Evolutionary conservation across 495 filamentous ascomycete species (phyloP), one percentile per base, ranked within the genome.

Genomic region (Podospora comata): DNA sequence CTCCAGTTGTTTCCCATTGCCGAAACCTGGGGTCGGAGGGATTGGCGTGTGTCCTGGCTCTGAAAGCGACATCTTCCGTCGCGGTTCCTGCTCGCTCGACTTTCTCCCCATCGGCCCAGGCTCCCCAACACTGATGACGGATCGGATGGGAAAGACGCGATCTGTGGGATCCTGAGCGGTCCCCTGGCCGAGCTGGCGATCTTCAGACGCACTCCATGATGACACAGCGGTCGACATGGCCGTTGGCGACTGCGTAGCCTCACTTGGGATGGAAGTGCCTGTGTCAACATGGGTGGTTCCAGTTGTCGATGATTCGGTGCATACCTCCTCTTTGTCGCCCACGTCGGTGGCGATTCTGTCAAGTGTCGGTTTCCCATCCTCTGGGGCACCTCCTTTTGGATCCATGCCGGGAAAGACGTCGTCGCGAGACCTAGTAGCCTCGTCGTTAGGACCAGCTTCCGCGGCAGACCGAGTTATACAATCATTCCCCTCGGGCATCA

Each of bases 141-240:
- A 94, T 48, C 90, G 86, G n/a, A 96, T 90, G 15, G 92, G 92
- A 67, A 93, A 96, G 23, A 96, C 89, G 28, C 90, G 85, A 71
- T 94, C 91, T 9, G 82, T 77, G 27, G 71, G 72, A 57, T 81
- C 80, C n/a, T 76, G 69, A 27, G 67, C 39, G 65, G 58, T 64
- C 48, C 70, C 64, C 28, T 77, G 66, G 63, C 73, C 70, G 30
- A 72, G 69, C 48, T 75, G 74, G 30, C 66, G 69, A 55, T 76
- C 74, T 6, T 70, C 68, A 19, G 68, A 68, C 9, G 67, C 58
- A 64, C 73, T 73, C 71, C 69, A 74, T 44, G 77, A 76, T 4
- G 74, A 75, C 59, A 70, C 56, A 28, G 65, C 65, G 6, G 68
- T 71, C 4, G 74, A 75, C 61, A 70, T 53, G 44, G 65, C 65